phyloP scores from a whole-genome alignment of 2,329 filamentous ascomycete genomes.

The Alternaria brassicae region DNA sequence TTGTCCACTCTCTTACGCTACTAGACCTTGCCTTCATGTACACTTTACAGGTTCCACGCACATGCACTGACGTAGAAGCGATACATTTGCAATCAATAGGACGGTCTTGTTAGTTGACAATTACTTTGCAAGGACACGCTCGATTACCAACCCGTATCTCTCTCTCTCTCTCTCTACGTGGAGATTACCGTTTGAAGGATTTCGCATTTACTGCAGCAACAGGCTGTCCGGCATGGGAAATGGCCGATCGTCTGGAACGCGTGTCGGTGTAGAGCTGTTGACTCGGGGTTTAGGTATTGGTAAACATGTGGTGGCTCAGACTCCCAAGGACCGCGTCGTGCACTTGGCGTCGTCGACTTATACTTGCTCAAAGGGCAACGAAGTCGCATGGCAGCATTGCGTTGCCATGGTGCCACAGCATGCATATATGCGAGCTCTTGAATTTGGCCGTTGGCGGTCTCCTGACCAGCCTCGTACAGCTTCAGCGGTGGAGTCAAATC shows the following conservation, averaged over 20 bases:
- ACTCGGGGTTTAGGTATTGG: constrained; percentile 6
- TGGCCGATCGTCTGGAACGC: not conserved
- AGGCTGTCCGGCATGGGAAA: not conserved
- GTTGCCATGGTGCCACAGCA: constrained; percentile 19
- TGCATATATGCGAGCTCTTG: constrained; percentile 11
- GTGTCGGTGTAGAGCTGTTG: constrained; percentile 4
- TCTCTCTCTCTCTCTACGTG: not conserved
- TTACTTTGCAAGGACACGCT: not conserved
- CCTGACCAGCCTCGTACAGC: constrained; percentile 22
- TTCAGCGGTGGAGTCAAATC: constrained; percentile 28
- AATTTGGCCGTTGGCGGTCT: constrained; percentile 6
- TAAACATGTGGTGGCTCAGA: constrained; percentile 12
- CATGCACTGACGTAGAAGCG: not conserved
- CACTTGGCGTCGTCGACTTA: constrained; percentile 17
- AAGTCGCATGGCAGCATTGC: constrained; percentile 20
- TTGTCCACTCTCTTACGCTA: not conserved
- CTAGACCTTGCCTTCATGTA: not conserved
- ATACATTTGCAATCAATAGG: not conserved
- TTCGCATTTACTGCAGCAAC: not conserved
- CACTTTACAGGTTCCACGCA: not conserved
- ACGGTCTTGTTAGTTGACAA: not conserved
- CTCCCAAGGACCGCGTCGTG: not conserved
- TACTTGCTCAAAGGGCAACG: constrained; percentile 8
- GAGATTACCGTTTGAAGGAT: not conserved
- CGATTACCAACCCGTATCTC: too few species aligned